Evolutionary conservation across 139 green algal genomes (phyloP).

Genomic region (Chlamydomonas sphaeroides): DNA sequence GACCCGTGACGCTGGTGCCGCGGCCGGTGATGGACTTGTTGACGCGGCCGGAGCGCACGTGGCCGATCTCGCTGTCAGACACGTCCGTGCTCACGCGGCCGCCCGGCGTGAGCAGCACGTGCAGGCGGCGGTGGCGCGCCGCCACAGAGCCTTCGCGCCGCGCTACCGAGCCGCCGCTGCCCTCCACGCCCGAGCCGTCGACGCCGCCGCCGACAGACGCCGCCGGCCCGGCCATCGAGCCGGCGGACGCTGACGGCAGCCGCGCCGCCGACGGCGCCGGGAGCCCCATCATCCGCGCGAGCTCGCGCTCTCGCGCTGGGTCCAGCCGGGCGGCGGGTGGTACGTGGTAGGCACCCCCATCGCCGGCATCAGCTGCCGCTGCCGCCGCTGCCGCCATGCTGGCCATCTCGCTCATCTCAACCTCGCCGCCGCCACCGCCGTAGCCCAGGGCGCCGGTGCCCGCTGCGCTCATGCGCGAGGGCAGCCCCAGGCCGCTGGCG

Average conservation of each 20-base stretch:
- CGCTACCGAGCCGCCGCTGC: background rate
- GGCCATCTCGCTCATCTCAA: background rate
- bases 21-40: background rate
- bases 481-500: background rate
- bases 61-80: background rate
- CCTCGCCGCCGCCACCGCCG: background rate
- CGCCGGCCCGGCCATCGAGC: background rate
- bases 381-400: background rate
- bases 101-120: background rate
- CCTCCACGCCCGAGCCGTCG: background rate
- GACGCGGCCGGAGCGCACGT: background rate
- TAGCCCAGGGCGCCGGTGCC: background rate
- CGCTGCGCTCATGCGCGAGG: background rate
- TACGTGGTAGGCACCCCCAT: too few relatives aligned
- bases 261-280: background rate
- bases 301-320: background rate
- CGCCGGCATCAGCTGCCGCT: too few relatives aligned
- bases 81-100: conserved; percentile 19
- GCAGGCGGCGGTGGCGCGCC: background rate
- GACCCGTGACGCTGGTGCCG: background rate
- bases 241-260: background rate
- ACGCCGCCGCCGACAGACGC: background rate
- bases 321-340: background rate
- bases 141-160: background rate
- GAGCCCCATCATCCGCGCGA: background rate